Conservation (phyloP, 2,329 filamentous ascomycete species). For the Alternaria angustiovoidea region DNA sequence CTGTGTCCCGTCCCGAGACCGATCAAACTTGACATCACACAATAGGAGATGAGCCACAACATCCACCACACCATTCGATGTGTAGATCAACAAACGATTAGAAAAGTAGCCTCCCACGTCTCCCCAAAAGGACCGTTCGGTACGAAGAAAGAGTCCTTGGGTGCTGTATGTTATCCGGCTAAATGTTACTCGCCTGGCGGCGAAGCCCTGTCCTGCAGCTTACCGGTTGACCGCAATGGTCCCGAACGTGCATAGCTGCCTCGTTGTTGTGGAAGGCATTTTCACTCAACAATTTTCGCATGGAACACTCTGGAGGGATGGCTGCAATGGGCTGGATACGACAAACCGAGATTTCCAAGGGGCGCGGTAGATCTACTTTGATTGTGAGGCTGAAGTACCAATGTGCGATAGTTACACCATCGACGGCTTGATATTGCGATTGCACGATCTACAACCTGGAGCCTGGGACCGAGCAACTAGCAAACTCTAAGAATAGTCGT, state of each 20-base stretch:
- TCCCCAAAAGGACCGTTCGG: background rate
- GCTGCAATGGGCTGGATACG: background rate
- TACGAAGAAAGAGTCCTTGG: background rate
- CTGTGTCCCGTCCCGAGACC: background rate
- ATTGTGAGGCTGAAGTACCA: slow-evolving; percentile 34
- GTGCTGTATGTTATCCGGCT: slow-evolving; percentile 37
- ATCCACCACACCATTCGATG: background rate
- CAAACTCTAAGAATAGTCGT: slow-evolving; percentile 19
- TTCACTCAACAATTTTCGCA: background rate
- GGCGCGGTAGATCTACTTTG: slow-evolving; percentile 1
- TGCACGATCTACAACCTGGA: slow-evolving; percentile 12
- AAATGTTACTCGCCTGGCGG: slow-evolving; percentile 27
- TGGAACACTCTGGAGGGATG: too few species aligned
- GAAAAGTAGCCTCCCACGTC: background rate
- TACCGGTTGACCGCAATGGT: slow-evolving; percentile 14
- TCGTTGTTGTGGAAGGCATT: background rate
- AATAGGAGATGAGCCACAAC: background rate
- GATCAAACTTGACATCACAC: background rate
- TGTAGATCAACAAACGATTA: background rate
- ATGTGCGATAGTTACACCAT: slow-evolving; percentile 24
- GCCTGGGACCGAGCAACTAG: slow-evolving; percentile 14
- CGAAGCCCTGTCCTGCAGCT: slow-evolving; percentile 19
- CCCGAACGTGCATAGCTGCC: background rate
- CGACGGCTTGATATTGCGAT: slow-evolving; percentile 32
- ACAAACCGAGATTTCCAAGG: background rate